Base-by-base conservation (phyloP, 148 eudicot genomes). In the Rhododendron kiyosumense region DNA sequence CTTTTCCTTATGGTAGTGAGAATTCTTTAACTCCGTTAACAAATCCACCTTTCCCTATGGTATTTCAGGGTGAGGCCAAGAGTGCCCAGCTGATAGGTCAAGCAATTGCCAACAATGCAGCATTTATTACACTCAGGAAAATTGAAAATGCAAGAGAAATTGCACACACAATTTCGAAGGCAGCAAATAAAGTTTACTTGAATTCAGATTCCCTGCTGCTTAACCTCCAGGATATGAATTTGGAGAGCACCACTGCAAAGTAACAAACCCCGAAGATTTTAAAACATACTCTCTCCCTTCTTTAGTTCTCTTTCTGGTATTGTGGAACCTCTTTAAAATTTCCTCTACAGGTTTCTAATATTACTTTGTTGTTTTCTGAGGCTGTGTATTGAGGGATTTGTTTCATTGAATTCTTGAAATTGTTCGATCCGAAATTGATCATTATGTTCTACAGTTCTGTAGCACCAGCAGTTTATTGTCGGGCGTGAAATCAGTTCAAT, bases 11-110 rank as follows among this genome's bases (percentile, higher is more conserved):
- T 28, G 75, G 71, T n/a, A 65, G 14, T 78, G 22, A 22, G 32
- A 15, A 24, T 30, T 81, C 38, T 71, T 79, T 34, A 38, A 17
- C 63, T 36, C 15, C 14, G 32, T 14, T 76, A 65, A 74, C 79
- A 54, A 74, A 28, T 75, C 48, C 46, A 43, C 28, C 28, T 63
- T 15, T 46, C 26, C 28, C 30, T 87, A 9, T 87, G 59, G 63
- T 79, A 28, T 77, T 12, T 4, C 93, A 96, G 99, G 99, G 99
- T 86, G 99, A 95, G 81, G 99, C 99, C 67, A 95, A 90, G 93
- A 96, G 99, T 94, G 99, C 99, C 38, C 93, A 92, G 86, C 92
- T 96, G 67, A 96, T 96, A 32, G 99, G 99, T 86, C 94, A 94
- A 95, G 98, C 99, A 32, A 93, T 96, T 85, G 89, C 99, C 84